Evolutionary conservation across 2,329 filamentous ascomycete genomes (phyloP).

Genomic region (Pestalotiopsis sp.): DNA sequence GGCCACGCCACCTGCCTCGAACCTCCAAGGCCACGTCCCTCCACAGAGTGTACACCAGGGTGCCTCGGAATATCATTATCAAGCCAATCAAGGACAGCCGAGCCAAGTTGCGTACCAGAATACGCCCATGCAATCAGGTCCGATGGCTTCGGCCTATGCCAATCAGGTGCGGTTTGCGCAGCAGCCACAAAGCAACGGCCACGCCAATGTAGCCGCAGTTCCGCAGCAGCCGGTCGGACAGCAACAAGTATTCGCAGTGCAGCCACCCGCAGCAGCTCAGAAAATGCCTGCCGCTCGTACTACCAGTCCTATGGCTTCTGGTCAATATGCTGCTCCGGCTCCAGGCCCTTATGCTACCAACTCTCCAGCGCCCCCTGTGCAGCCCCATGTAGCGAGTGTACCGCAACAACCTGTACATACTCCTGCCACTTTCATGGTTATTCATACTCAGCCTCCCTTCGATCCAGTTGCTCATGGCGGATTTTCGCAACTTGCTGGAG

Average conservation of each 20-base stretch:
- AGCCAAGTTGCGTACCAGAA: background rate
- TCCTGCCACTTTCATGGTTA: background rate
- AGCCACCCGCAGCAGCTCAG: background rate
- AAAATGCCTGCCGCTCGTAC: background rate
- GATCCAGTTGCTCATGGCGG: background rate
- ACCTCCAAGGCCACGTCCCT: background rate
- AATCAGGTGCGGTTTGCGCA: background rate
- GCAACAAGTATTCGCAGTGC: background rate
- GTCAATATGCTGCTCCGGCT: background rate
- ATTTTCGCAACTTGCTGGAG: slow-evolving; percentile 6
- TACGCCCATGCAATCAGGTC: background rate
- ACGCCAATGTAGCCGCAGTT: background rate
- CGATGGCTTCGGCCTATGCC: background rate
- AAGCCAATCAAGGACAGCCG: slow-evolving; percentile 2
- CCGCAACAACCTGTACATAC: background rate
- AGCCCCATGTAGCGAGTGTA: background rate
- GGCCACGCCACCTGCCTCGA: background rate
- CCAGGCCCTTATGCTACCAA: background rate
- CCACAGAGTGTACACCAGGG: background rate
- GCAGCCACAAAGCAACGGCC: background rate
- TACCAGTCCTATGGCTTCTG: background rate
- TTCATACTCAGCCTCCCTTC: slow-evolving; percentile 1
- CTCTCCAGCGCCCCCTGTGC: background rate
- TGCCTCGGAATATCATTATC: slow-evolving; percentile 1
- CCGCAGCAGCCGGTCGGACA: background rate